Percentiles rank a stretch among this genome's conserved stretches.
These are phyloP conservation scores for Leptographium wingfieldii DNA, from an alignment of 2,329 filamentous ascomycete species.

Conservation along the genomic window DNA sequence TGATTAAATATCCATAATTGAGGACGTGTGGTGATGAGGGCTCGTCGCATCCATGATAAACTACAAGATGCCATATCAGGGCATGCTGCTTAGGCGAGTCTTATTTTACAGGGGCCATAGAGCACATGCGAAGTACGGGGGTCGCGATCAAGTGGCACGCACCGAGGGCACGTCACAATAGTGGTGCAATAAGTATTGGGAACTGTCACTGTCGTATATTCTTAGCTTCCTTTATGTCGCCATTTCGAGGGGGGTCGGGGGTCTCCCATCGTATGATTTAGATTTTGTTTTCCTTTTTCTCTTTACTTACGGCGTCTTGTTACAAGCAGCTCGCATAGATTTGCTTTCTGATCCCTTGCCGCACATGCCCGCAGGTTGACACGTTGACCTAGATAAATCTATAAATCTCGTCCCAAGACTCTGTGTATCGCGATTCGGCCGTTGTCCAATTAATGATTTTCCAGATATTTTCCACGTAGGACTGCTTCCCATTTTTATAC, in stretches of 20 bases:
- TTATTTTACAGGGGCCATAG: not conserved
- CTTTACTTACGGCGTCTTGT: not conserved
- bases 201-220: no score
- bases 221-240: not conserved
- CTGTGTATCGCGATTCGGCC: slow-evolving; percentile 48
- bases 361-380: not conserved
- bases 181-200: not conserved
- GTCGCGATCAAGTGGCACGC: not conserved
- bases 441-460: slow-evolving; percentile 67
- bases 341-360: not conserved
- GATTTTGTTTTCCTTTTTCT: not conserved
- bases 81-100: not conserved
- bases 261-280: not conserved
- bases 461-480: slow-evolving; percentile 67
- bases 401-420: slow-evolving; percentile 31
- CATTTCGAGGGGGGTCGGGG: not conserved
- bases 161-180: not conserved
- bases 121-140: not conserved
- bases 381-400: slow-evolving; percentile 23
- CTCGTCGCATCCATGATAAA: not conserved
- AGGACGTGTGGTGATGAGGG: not conserved
- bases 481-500: slow-evolving; percentile 64
- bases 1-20: not conserved
- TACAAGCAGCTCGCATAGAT: not conserved
- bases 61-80: not conserved